Conservation (phyloP, 805 yeast species). For the Tetrapisispora pingtungensis region DNA sequence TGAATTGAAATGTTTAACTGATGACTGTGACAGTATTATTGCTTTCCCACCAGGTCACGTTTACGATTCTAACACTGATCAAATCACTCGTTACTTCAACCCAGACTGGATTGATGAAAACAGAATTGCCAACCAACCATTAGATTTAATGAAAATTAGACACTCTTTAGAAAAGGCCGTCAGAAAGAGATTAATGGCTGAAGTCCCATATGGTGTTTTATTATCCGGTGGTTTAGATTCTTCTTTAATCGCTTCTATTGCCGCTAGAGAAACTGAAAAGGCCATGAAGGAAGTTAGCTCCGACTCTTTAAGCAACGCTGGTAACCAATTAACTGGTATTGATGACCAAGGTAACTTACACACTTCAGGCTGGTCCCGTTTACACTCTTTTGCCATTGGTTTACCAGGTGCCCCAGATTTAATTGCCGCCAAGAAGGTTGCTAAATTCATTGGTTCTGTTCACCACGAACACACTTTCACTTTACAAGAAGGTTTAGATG, state of each 20-base stretch:
- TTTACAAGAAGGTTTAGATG: slow-evolving; percentile 91
- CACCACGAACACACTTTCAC: slow-evolving; percentile 99
- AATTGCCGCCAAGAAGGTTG: slow-evolving; percentile 92
- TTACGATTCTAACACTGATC: slow-evolving; percentile 83
- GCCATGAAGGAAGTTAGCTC: slow-evolving; percentile 27
- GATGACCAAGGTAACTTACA: slow-evolving; percentile 81
- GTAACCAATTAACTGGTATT: slow-evolving; percentile 72
- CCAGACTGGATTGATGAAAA: slow-evolving; percentile 93
- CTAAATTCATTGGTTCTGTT: slow-evolving; percentile 87
- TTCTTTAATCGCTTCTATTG: slow-evolving; percentile 91
- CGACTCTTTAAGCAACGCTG: neutral
- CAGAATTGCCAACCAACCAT: slow-evolving; percentile 63
- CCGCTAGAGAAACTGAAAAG: slow-evolving; percentile 87
- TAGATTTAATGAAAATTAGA: slow-evolving; percentile 64
- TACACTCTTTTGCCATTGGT: slow-evolving; percentile 96
- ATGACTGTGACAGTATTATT: slow-evolving; percentile 83
- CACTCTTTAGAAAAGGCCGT: slow-evolving; percentile 86
- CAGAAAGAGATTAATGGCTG: slow-evolving; percentile 98
- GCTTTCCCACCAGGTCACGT: slow-evolving; percentile 99
- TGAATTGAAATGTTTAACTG: slow-evolving; percentile 87
- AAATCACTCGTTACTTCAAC: slow-evolving; percentile 75
- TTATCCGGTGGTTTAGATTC: slow-evolving; percentile 97
- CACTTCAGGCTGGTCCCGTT: slow-evolving; percentile 62
- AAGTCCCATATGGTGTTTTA: slow-evolving; percentile 97
- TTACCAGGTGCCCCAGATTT: slow-evolving; percentile 97